Percentiles rank a stretch among this genome's conserved stretches.
phyloP scores from a whole-genome alignment of 176 grass and related monocot genomes.

The Carex myosuroides region DNA sequence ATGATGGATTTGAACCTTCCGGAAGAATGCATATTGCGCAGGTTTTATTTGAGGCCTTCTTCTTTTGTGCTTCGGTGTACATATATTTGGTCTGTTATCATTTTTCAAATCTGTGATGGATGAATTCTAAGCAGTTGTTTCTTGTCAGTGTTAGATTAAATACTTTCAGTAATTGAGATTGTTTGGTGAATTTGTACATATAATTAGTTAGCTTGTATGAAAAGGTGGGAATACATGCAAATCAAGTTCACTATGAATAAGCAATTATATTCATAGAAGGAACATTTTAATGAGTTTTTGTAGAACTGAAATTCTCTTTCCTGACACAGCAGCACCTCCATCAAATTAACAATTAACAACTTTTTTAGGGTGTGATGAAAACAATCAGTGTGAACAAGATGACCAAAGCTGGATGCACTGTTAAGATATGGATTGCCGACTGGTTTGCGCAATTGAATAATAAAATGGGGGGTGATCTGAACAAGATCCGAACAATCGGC shows the following conservation, averaged over 20 bases:
- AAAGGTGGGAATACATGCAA: neutral
- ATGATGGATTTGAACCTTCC: conserved; percentile 76
- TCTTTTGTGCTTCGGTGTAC: neutral
- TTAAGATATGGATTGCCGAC: conserved; percentile 86
- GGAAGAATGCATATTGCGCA: conserved; percentile 39
- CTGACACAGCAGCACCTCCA: neutral
- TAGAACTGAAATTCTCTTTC: neutral
- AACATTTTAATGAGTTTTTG: neutral
- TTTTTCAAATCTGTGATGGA: neutral
- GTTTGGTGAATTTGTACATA: neutral
- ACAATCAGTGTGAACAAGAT: conserved; percentile 90
- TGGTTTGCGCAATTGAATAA: conserved; percentile 92
- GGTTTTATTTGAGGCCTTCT: neutral
- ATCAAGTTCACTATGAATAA: neutral
- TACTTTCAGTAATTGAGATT: neutral
- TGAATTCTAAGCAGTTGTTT: neutral
- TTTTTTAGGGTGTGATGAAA: conserved; percentile 60
- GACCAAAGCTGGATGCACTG: conserved; percentile 57
- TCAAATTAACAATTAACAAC: neutral
- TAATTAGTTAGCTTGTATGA: neutral
- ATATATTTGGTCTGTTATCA: neutral
- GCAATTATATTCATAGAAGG: neutral
- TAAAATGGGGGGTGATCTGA: conserved; percentile 82
- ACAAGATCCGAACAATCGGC: conserved; percentile 65
- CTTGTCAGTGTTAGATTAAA: neutral